phyloP scores from a whole-genome alignment of 345 rosid species.

The Cardamine chenopodiifolia region DNA sequence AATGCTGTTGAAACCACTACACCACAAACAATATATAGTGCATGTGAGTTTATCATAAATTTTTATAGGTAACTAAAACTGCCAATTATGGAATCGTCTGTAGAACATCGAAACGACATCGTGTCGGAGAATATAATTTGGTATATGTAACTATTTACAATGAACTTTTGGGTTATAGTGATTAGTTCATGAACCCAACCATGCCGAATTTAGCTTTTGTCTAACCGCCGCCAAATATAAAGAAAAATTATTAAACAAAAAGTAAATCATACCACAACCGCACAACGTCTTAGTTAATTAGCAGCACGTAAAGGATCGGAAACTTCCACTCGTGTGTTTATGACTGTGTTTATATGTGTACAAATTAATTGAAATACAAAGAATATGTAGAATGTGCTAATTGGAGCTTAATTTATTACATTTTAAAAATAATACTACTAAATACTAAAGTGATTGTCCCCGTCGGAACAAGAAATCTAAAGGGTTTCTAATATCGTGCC shows the following conservation, averaged over 20 bases:
- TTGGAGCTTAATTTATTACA: constrained; percentile 18
- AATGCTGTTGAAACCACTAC: no score
- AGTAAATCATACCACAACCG: constrained; percentile 17
- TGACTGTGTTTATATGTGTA: constrained; percentile 28
- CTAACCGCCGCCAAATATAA: constrained; percentile 41
- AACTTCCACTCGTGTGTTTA: constrained; percentile 42
- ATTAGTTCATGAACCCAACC: constrained; percentile 43
- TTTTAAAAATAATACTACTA: background rate
- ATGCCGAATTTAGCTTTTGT: constrained; percentile 36
- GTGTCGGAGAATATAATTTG: constrained; percentile 32
- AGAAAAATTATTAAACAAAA: background rate
- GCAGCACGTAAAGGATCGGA: constrained; percentile 36
- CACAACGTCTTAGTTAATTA: constrained; percentile 24
- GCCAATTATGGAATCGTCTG: background rate
- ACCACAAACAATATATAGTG: no score
- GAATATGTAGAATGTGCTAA: constrained; percentile 20
- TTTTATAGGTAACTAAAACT: background rate
- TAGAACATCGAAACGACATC: background rate
- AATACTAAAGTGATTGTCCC: constrained; percentile 32
- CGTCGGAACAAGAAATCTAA: constrained; percentile 41
- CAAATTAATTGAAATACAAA: constrained; percentile 13
- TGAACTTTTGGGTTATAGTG: constrained; percentile 25
- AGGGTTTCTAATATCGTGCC: constrained; percentile 33
- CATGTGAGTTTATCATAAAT: background rate
- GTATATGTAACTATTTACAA: constrained; percentile 32